These are phyloP conservation scores for Fusarium devonianum DNA, from an alignment of 2,329 filamentous ascomycete genomes.

Conservation along the genomic window DNA sequence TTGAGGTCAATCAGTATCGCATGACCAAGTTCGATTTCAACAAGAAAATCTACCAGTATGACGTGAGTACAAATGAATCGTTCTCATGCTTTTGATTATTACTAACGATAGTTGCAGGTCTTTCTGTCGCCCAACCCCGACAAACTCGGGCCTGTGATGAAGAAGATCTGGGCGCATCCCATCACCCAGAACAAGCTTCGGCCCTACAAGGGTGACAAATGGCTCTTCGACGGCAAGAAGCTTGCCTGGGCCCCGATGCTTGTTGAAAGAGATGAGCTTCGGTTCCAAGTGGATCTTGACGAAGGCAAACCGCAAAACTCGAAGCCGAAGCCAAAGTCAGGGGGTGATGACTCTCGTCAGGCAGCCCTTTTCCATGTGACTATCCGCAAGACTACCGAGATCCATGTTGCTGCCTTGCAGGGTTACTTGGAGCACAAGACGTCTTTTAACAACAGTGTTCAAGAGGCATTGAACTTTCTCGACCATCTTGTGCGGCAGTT, in stretches of 20 bases:
- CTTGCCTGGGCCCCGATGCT: constrained; percentile 74
- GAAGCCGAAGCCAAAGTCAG: no score
- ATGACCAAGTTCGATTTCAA: constrained; percentile 65
- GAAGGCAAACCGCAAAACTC: constrained; percentile 64
- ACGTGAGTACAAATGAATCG: constrained; percentile 65
- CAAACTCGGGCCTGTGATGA: constrained; percentile 69
- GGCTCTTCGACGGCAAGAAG: constrained; percentile 84
- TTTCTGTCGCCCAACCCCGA: constrained; percentile 67
- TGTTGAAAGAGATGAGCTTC: constrained; percentile 57
- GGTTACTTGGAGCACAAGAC: constrained; percentile 69
- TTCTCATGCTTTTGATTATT: not conserved
- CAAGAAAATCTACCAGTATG: constrained; percentile 79
- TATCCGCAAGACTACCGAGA: constrained; percentile 69
- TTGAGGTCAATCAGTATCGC: constrained; percentile 78
- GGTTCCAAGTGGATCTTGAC: constrained; percentile 75
- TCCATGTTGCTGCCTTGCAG: constrained; percentile 72
- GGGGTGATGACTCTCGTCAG: no score
- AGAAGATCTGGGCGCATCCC: constrained; percentile 77
- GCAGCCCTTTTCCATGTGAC: constrained; percentile 65
- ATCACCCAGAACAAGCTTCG: constrained; percentile 63
- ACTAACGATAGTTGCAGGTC: constrained; percentile 57
- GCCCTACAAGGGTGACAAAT: constrained; percentile 54
- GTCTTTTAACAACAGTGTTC: constrained; percentile 69
- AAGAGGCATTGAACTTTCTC: constrained; percentile 87
- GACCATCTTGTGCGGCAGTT: constrained; percentile 86